A percentile compares a stretch with the other conserved stretches of the same genome.
Conservation (phyloP, 331 rosid genomes). For the Prunus yedoensis region DNA sequence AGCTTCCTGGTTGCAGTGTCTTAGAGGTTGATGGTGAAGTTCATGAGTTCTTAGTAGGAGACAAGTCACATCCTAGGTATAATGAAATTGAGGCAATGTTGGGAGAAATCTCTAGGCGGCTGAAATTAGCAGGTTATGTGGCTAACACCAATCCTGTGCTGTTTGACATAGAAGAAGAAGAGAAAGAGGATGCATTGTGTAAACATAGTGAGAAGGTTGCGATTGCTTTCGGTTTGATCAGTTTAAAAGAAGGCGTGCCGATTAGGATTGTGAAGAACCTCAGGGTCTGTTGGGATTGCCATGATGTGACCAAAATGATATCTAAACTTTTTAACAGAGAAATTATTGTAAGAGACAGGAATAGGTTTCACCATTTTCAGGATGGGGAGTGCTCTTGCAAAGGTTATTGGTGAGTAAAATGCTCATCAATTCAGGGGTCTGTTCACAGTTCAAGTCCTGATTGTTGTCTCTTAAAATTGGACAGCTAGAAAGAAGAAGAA, state of each 20-base stretch:
- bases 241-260: slow-evolving; percentile 25
- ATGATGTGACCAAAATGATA: slow-evolving; percentile 43
- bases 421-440: not conserved
- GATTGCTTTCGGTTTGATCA: slow-evolving; percentile 50
- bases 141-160: slow-evolving; percentile 41
- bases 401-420: slow-evolving; percentile 33
- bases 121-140: slow-evolving; percentile 38
- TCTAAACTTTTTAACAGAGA: slow-evolving; percentile 31
- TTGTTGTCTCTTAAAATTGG: not conserved
- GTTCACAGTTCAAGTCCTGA: not conserved
- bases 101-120: slow-evolving; percentile 39
- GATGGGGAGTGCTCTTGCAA: slow-evolving; percentile 48
- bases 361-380: slow-evolving; percentile 46
- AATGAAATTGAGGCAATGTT: slow-evolving; percentile 39
- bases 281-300: slow-evolving; percentile 54
- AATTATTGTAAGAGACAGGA: slow-evolving; percentile 45
- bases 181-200: slow-evolving; percentile 44
- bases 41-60: slow-evolving; percentile 53
- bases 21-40: slow-evolving; percentile 51
- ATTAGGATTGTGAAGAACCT: slow-evolving; percentile 45
- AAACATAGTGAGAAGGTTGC: slow-evolving; percentile 49
- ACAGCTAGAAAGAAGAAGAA: not conserved
- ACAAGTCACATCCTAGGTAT: slow-evolving; percentile 43
- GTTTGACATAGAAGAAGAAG: slow-evolving; percentile 53
- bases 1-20: no score